Evolutionary conservation across 805 yeast species (phyloP).

Genomic region (Lachancea dasiensis): DNA sequence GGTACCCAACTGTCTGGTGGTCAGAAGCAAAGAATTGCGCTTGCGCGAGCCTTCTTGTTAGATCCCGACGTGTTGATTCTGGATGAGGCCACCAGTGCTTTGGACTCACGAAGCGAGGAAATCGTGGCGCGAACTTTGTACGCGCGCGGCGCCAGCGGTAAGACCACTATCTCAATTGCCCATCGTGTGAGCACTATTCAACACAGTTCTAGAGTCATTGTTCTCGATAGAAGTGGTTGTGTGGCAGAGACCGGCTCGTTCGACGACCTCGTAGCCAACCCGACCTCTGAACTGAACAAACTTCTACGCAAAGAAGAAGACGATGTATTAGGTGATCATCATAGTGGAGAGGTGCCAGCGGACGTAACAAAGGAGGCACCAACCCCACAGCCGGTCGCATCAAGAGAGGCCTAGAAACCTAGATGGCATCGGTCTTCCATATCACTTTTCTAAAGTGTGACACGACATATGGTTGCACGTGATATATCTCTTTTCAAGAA

Average conservation of each 20-base stretch:
- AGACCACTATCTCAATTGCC: conserved; percentile 84
- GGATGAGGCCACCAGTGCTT: conserved; percentile 93
- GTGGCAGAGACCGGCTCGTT: conserved; percentile 71
- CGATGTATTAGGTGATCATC: too few relatives aligned
- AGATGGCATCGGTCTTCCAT: too few relatives aligned
- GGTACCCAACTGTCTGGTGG: conserved; percentile 92
- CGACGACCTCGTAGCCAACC: conserved; percentile 41
- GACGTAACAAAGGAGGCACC: too few relatives aligned
- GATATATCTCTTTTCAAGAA: not conserved
- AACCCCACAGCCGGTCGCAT: too few relatives aligned
- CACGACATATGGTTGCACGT: not conserved
- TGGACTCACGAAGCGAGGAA: conserved; percentile 84
- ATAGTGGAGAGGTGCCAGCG: too few relatives aligned
- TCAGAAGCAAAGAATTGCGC: conserved; percentile 86
- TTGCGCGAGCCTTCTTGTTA: conserved; percentile 79
- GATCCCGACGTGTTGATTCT: conserved; percentile 75
- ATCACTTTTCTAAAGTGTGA: too few relatives aligned
- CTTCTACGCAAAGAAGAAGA: conserved; percentile 32
- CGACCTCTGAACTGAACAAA: conserved; percentile 32
- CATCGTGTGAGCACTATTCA: conserved; percentile 85
- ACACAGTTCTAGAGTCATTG: conserved; percentile 75
- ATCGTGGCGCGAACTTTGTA: conserved; percentile 70
- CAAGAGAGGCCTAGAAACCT: too few relatives aligned
- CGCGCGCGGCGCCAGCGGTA: conserved; percentile 46
- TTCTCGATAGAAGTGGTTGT: conserved; percentile 63